Percentiles rank a stretch among this genome's conserved stretches.
Evolutionary conservation across 2,329 filamentous ascomycete genomes (phyloP).

Genomic region (Aureobasidium vineae): DNA sequence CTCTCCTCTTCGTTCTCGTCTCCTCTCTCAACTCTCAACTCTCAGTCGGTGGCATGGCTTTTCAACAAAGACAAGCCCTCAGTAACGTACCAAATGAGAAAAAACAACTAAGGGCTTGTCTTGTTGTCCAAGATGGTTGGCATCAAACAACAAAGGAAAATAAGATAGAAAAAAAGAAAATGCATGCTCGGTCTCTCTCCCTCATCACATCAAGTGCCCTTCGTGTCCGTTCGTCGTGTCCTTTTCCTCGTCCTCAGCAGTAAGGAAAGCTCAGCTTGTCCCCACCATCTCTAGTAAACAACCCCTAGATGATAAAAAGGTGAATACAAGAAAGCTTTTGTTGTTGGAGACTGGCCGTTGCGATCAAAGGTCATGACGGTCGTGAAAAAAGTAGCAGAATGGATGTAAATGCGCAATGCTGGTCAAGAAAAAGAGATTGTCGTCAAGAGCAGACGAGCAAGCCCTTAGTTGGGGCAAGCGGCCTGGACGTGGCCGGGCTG

Average conservation of each 20-base stretch:
- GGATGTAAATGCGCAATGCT: conserved; percentile 20
- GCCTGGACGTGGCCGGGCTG: conserved; percentile 88
- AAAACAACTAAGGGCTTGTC: conserved; percentile 14
- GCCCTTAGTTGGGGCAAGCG: conserved; percentile 76
- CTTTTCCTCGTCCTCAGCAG: conserved; percentile 16
- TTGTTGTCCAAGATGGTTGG: conserved; percentile 5
- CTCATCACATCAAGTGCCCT: conserved; percentile 12
- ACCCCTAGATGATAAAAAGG: conserved; percentile 3
- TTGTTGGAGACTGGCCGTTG: conserved; percentile 19
- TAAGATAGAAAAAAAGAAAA: conserved; percentile 11
- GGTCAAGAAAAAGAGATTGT: conserved; percentile 26
- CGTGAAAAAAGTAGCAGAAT: conserved; percentile 16
- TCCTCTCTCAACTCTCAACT: conserved; percentile 24
- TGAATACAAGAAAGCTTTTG: conserved; percentile 21
- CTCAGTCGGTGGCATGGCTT: conserved; percentile 18
- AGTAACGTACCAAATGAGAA: conserved; percentile 1
- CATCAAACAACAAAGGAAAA: conserved; percentile 25
- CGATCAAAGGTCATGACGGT: conserved; percentile 26
- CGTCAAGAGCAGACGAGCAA: conserved; percentile 29
- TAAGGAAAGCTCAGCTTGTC: conserved; percentile 4
- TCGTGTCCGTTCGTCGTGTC: conserved; percentile 11
- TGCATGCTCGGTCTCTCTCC: conserved; percentile 17
- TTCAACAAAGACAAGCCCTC: conserved; percentile 2
- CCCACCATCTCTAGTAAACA: conserved; percentile 10
- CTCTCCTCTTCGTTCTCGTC: conserved; percentile 12